Conservation (phyloP, 345 rosid species). For the Gossypium rotundifolium region DNA sequence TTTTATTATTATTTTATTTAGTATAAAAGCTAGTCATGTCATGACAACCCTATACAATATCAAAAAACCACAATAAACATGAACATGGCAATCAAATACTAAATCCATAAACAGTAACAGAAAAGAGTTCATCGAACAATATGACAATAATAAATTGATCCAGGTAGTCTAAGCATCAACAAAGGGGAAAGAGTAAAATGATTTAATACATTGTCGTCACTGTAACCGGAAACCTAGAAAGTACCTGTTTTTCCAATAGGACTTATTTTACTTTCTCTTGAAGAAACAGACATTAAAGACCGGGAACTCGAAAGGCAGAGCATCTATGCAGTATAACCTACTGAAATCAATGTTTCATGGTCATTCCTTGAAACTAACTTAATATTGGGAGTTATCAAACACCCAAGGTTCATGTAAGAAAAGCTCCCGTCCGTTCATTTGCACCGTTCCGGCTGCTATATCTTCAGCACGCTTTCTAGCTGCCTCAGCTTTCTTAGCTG, state of each 20-base stretch:
- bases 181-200: neutral
- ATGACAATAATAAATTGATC: neutral
- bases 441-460: constrained; percentile 67
- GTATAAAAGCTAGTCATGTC: neutral
- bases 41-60: neutral
- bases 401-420: constrained; percentile 77
- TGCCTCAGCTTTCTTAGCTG: constrained; percentile 64
- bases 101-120: neutral
- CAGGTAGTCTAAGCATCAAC: neutral
- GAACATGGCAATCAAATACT: neutral
- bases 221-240: neutral
- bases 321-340: neutral
- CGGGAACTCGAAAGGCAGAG: neutral
- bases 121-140: neutral
- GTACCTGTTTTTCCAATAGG: neutral
- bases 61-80: neutral
- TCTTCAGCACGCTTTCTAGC: constrained; percentile 75
- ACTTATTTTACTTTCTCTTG: neutral
- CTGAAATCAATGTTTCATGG: neutral
- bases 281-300: neutral
- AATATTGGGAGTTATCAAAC: constrained; percentile 61
- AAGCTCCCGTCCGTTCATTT: constrained; percentile 87
- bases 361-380: constrained; percentile 17
- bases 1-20: neutral
- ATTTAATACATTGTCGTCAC: neutral